These are phyloP conservation scores for Chaetomium globosum DNA, from an alignment of 2,329 filamentous ascomycete genomes.

Conservation along the genomic window DNA sequence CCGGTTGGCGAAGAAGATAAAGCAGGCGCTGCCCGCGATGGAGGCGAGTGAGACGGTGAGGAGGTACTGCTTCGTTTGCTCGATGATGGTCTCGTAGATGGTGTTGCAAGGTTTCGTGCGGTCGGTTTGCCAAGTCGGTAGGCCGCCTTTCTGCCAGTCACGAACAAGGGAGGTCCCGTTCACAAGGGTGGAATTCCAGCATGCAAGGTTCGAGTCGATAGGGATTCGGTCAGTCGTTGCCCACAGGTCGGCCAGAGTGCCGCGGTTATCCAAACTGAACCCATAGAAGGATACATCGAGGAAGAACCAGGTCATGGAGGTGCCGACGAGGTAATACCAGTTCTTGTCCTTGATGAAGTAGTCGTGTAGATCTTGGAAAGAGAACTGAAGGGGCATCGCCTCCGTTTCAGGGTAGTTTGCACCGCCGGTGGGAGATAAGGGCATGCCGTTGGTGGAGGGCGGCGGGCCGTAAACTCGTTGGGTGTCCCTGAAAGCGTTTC, in stretches of 20 bases:
- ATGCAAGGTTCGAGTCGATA: constrained; percentile 47
- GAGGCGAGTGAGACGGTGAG: constrained; percentile 56
- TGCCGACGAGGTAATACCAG: constrained; percentile 51
- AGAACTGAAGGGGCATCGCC: constrained; percentile 53
- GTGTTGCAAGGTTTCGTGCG: constrained; percentile 53
- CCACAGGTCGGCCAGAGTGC: constrained; percentile 50
- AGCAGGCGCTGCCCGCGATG: constrained; percentile 54
- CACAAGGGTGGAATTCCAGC: constrained; percentile 51
- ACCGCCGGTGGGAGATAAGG: constrained; percentile 41
- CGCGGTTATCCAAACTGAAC: constrained; percentile 53
- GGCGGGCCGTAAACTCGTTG: constrained; percentile 58
- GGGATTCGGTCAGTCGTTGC: constrained; percentile 42
- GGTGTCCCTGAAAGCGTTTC: constrained; percentile 61
- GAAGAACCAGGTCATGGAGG: constrained; percentile 56
- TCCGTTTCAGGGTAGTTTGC: constrained; percentile 34
- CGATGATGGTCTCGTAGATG: constrained; percentile 55
- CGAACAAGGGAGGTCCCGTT: constrained; percentile 51
- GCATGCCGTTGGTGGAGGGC: constrained; percentile 41
- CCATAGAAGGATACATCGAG: constrained; percentile 62
- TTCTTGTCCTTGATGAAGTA: constrained; percentile 55
- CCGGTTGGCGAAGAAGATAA: constrained; percentile 52
- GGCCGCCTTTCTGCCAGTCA: constrained; percentile 44
- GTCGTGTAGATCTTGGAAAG: constrained; percentile 51
- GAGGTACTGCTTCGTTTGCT: constrained; percentile 57
- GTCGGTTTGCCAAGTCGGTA: constrained; percentile 56